Evolutionary conservation across 495 filamentous ascomycete species (phyloP).

Genomic region (Penicillium cataractarum): DNA sequence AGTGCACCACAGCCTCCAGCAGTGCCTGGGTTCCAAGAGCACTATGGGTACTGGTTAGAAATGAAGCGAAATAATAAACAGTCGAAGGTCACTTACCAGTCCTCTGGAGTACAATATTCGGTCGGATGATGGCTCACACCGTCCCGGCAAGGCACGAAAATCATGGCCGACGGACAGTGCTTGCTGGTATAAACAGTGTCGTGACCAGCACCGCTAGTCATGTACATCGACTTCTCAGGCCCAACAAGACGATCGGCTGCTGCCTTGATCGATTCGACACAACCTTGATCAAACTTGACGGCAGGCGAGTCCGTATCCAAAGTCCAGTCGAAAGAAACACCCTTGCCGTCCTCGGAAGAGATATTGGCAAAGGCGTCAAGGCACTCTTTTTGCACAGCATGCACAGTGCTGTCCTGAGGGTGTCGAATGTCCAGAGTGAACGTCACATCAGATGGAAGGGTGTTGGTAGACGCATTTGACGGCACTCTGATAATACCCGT

Average conservation of each 20-base stretch:
- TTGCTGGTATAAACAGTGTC: conserved; percentile 62
- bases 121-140: conserved; percentile 65
- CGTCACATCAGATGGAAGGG: conserved; percentile 65
- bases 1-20: conserved; percentile 40
- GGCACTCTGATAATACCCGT: conserved; percentile 69
- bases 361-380: conserved; percentile 53
- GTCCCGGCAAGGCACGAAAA: conserved; percentile 64
- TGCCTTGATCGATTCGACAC: conserved; percentile 59
- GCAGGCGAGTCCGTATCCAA: conserved; percentile 64
- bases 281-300: conserved; percentile 64
- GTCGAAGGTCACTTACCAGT: conserved; percentile 46
- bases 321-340: conserved; percentile 52
- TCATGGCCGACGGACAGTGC: conserved; percentile 62
- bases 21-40: conserved; percentile 41
- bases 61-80: background rate
- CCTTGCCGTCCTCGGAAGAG: conserved; percentile 50
- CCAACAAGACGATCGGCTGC: conserved; percentile 56
- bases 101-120: conserved; percentile 58
- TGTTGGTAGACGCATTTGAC: conserved; percentile 64
- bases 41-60: conserved; percentile 24
- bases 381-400: conserved; percentile 51
- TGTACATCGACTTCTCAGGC: conserved; percentile 40
- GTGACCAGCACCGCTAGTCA: conserved; percentile 60
- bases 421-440: conserved; percentile 74
- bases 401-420: conserved; percentile 57